Evolutionary conservation across 192 early-diverging fungal species (phyloP).

Genomic region (Entomortierella parvispora): DNA sequence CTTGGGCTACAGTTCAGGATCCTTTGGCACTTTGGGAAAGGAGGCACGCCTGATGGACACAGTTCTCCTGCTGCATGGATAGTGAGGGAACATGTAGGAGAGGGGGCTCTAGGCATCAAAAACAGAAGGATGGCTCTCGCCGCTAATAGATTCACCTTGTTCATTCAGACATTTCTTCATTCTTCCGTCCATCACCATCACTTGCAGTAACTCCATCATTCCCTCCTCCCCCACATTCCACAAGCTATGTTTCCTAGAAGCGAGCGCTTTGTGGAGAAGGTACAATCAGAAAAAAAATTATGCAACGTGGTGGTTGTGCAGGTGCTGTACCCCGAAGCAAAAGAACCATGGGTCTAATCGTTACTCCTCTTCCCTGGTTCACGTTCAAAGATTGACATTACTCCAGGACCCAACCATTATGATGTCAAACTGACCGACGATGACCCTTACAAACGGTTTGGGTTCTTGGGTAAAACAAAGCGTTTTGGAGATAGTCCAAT

Average conservation of each 20-base stretch:
- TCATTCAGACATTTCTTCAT: not conserved
- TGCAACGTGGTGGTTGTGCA: not conserved
- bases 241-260: constrained; percentile 44
- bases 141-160: no score
- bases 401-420: constrained; percentile 46
- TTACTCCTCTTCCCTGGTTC: not conserved
- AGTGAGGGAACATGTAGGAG: no score
- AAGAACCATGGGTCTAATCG: no score
- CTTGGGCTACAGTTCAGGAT: no score
- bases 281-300: constrained; percentile 4
- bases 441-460: constrained; percentile 44
- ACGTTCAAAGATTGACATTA: constrained; percentile 33
- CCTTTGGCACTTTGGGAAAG: no score
- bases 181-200: not conserved
- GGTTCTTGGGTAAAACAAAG: constrained; percentile 47
- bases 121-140: no score
- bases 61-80: no score
- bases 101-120: no score
- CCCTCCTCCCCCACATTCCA: not conserved
- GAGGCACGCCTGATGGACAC: no score
- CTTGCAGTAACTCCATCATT: no score
- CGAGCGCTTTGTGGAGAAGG: constrained; percentile 53
- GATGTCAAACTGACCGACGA: constrained; percentile 35
- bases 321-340: not conserved
- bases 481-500: constrained; percentile 17